Percentiles rank a stretch among this genome's conserved stretches.
These are phyloP conservation scores for Stromatinia cepivora DNA, from an alignment of 2,329 filamentous ascomycete species.

Conservation along the genomic window DNA sequence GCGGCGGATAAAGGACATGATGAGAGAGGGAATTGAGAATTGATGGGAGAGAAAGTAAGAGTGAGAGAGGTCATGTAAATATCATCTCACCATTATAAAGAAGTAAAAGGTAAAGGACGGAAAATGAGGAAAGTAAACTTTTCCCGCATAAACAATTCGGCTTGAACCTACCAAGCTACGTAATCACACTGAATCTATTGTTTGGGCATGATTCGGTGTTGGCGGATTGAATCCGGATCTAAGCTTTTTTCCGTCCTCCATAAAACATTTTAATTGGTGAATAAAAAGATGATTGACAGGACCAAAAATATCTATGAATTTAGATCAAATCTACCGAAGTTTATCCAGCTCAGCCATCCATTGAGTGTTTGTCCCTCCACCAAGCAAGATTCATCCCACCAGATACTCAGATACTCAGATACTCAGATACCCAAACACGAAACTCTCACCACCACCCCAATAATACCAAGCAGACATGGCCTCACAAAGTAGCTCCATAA, in stretches of 20 bases:
- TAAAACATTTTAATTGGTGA: not conserved
- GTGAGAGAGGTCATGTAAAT: not conserved
- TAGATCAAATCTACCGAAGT: not conserved
- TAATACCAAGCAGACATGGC: constrained; percentile 22
- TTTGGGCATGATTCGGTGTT: not conserved
- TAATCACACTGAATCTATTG: not conserved
- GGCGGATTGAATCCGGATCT: not conserved
- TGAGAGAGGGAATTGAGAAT: not conserved
- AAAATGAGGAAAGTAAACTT: not conserved
- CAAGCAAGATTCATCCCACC: not conserved
- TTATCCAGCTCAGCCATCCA: not conserved
- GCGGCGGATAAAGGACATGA: constrained; percentile 13
- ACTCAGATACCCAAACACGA: not conserved
- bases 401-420: not conserved
- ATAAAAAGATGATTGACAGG: not conserved
- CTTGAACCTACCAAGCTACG: constrained; percentile 5
- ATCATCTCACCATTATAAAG: not conserved
- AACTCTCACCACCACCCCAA: not conserved
- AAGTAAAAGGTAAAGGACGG: not conserved
- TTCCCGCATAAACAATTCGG: not conserved
- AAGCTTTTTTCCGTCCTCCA: not conserved
- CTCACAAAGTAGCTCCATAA: constrained; percentile 11
- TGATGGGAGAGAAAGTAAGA: not conserved
- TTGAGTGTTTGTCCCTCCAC: not conserved
- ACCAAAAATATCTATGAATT: not conserved